Percentiles rank a stretch among this genome's conserved stretches.
phyloP scores from a whole-genome alignment of 345 rosid genomes.

The Sonneratia alba region DNA sequence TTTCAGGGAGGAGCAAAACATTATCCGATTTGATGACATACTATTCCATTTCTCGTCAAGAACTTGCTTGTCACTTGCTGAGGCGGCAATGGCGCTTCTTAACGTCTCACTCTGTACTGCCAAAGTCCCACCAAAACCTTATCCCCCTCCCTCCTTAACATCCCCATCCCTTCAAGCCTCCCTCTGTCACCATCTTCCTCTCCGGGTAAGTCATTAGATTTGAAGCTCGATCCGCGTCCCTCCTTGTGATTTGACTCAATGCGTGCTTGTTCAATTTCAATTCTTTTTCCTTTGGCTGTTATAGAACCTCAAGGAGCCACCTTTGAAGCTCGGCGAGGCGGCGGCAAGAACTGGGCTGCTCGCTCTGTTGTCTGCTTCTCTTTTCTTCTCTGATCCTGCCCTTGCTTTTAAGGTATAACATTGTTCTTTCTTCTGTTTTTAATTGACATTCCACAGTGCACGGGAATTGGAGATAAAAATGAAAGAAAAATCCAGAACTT shows the following conservation, averaged over 20 bases:
- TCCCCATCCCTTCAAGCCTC: neutral
- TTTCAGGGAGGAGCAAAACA: neutral
- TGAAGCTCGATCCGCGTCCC: neutral
- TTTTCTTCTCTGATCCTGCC: slow-evolving; percentile 68
- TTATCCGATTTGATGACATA: neutral
- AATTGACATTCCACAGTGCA: neutral
- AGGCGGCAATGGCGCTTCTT: slow-evolving; percentile 37
- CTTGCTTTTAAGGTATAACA: slow-evolving; percentile 61
- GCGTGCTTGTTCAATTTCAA: neutral
- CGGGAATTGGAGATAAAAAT: neutral
- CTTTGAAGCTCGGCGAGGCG: slow-evolving; percentile 22
- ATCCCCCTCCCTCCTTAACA: slow-evolving; percentile 10
- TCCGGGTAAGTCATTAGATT: neutral
- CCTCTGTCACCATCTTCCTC: neutral
- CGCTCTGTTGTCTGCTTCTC: slow-evolving; percentile 57
- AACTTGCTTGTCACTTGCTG: neutral
- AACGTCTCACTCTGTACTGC: slow-evolving; percentile 34
- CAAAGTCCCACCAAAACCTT: slow-evolving; percentile 14
- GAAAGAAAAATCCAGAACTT: neutral
- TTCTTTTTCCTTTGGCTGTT: neutral
- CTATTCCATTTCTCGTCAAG: neutral
- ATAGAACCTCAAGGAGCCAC: slow-evolving; percentile 13
- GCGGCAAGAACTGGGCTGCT: slow-evolving; percentile 41
- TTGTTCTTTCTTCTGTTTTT: neutral
- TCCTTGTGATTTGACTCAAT: neutral